phyloP scores from a whole-genome alignment of 495 filamentous ascomycete genomes.

The Penicillium crystallinum region DNA sequence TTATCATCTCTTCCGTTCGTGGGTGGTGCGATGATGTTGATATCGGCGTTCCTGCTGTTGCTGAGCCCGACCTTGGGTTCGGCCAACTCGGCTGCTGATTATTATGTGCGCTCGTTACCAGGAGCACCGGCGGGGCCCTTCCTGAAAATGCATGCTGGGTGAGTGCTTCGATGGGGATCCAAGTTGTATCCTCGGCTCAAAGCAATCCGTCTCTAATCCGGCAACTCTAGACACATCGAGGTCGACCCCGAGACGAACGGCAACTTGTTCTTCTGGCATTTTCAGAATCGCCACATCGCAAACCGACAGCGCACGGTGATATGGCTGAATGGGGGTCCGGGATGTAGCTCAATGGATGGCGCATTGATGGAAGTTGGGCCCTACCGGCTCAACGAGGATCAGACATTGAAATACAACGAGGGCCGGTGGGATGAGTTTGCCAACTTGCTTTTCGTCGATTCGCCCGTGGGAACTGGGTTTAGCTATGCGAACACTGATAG shows the following conservation, averaged over 20 bases:
- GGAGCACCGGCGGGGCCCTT: slow-evolving; percentile 77
- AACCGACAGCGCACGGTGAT: slow-evolving; percentile 88
- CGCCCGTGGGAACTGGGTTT: slow-evolving; percentile 93
- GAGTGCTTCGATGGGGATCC: slow-evolving; percentile 25
- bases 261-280: slow-evolving; percentile 98
- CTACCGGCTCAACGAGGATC: slow-evolving; percentile 76
- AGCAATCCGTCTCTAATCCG: slow-evolving; percentile 21
- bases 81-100: slow-evolving; percentile 71
- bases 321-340: slow-evolving; percentile 95
- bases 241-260: slow-evolving; percentile 77
- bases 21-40: slow-evolving; percentile 16
- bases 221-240: slow-evolving; percentile 70
- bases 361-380: slow-evolving; percentile 97
- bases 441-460: slow-evolving; percentile 92
- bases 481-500: slow-evolving; percentile 88
- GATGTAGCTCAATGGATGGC: slow-evolving; percentile 95
- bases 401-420: slow-evolving; percentile 71
- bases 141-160: slow-evolving; percentile 98
- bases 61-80: slow-evolving; percentile 23
- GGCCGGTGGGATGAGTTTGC: slow-evolving; percentile 98
- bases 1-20: slow-evolving; percentile 10
- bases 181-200: no score
- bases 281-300: slow-evolving; percentile 89
- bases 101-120: slow-evolving; percentile 79
- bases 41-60: slow-evolving; percentile 26